These are phyloP conservation scores for Lactarius akahatsu DNA, from an alignment of 768 basidiomycete genomes.

Conservation along the genomic window DNA sequence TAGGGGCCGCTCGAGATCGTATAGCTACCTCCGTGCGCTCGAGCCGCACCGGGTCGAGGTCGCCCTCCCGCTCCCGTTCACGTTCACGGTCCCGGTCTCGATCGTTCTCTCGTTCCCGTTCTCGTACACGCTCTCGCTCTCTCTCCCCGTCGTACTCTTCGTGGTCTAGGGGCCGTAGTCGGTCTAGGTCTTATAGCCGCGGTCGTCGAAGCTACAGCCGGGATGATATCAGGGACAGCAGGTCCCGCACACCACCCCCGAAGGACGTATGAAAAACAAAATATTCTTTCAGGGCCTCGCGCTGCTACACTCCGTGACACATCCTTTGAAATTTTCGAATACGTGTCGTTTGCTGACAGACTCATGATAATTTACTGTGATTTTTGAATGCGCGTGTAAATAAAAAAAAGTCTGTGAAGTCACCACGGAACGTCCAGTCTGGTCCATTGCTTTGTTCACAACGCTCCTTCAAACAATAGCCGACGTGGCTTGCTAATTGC, in stretches of 20 bases:
- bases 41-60: conserved; percentile 58
- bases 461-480: conserved; percentile 41
- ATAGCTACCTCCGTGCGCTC: conserved; percentile 78
- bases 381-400: conserved; percentile 11
- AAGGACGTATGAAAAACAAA: conserved; percentile 14
- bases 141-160: conserved; percentile 56
- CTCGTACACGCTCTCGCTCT: conserved; percentile 51
- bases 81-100: conserved; percentile 53
- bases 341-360: conserved; percentile 11
- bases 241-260: conserved; percentile 27
- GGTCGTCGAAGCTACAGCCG: conserved; percentile 59
- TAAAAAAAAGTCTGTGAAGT: conserved; percentile 4
- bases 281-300: not conserved
- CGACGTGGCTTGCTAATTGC: conserved; percentile 39
- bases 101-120: conserved; percentile 74
- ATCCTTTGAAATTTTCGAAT: not conserved
- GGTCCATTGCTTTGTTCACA: conserved; percentile 34
- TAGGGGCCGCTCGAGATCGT: conserved; percentile 56
- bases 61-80: conserved; percentile 38
- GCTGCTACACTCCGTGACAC: not conserved
- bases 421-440: not conserved
- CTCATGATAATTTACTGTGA: conserved; percentile 9
- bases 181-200: conserved; percentile 67
- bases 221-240: conserved; percentile 30
- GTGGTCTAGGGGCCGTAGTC: conserved; percentile 60